Percentiles rank a stretch among this genome's conserved stretches.
Evolutionary conservation across 2,329 filamentous ascomycete species (phyloP).

Genomic region (Colletotrichum sp.): DNA sequence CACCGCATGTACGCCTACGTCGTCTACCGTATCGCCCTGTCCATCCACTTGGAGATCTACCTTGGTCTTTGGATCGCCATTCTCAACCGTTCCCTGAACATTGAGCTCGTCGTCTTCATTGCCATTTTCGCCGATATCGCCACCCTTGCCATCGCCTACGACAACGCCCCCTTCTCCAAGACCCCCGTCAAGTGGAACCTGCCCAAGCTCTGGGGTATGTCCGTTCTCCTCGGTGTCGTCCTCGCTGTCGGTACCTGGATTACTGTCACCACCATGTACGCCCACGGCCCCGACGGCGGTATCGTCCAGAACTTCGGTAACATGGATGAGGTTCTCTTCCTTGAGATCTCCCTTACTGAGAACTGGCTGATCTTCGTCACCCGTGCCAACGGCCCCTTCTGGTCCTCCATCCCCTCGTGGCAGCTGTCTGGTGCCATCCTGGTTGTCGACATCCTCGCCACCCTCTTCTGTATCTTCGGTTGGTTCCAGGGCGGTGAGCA

Average conservation of each 20-base stretch:
- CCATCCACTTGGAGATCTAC: constrained; percentile 90
- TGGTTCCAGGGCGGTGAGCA: constrained; percentile 71
- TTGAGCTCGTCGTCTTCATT: constrained; percentile 90
- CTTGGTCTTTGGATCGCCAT: constrained; percentile 91
- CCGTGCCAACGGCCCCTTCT: constrained; percentile 90
- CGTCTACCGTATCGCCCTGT: constrained; percentile 92
- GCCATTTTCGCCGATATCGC: constrained; percentile 95
- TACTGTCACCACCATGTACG: constrained; percentile 84
- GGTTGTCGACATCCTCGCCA: constrained; percentile 82
- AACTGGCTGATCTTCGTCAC: constrained; percentile 98
- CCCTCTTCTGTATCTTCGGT: constrained; percentile 85
- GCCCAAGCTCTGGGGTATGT: constrained; percentile 93
- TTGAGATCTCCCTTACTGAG: constrained; percentile 88
- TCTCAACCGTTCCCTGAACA: constrained; percentile 82
- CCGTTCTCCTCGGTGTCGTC: constrained; percentile 80
- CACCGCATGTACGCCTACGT: constrained; percentile 97
- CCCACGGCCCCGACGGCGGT: constrained; percentile 72
- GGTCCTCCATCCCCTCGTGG: constrained; percentile 88
- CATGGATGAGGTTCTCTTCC: constrained; percentile 82
- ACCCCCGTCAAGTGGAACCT: constrained; percentile 88
- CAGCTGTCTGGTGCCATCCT: constrained; percentile 81
- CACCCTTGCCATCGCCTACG: constrained; percentile 90
- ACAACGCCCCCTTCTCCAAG: constrained; percentile 65
- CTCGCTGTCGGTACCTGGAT: constrained; percentile 88
- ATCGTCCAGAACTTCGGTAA: constrained; percentile 90